phyloP scores from a whole-genome alignment of 75 land plant genomes.

The Pseudotsuga menziesii region DNA sequence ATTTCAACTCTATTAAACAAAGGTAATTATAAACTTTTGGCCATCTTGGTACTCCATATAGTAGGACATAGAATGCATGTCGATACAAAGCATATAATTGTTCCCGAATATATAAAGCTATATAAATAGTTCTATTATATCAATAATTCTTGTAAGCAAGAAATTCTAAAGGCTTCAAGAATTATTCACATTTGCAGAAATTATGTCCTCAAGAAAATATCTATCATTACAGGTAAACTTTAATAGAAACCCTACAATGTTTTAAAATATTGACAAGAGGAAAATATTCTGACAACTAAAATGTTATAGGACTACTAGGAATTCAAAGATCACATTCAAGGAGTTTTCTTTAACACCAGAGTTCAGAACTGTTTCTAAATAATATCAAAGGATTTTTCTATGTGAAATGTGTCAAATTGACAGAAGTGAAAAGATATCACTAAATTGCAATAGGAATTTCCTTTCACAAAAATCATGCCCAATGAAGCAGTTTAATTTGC shows the following conservation, averaged over 20 bases:
- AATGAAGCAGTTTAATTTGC: not conserved
- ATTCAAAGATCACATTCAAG: not conserved
- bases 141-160: too few relatives aligned
- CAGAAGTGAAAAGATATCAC: not conserved
- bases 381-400: not conserved
- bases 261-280: too few relatives aligned
- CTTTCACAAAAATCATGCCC: too few relatives aligned
- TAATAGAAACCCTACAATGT: too few relatives aligned
- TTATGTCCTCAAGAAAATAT: not conserved
- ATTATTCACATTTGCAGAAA: not conserved
- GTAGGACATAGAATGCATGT: not conserved
- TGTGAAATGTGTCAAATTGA: not conserved
- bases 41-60: not conserved
- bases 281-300: too few relatives aligned
- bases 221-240: too few relatives aligned
- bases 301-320: too few relatives aligned
- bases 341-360: not conserved
- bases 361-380: not conserved
- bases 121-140: too few relatives aligned
- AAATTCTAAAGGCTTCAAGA: not conserved
- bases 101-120: not conserved
- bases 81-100: not conserved
- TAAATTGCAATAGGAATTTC: not conserved
- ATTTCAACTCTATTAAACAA: not conserved
- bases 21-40: not conserved